Evolutionary conservation across 441 rosid species (phyloP).

Genomic region (Populus hybrid): DNA sequence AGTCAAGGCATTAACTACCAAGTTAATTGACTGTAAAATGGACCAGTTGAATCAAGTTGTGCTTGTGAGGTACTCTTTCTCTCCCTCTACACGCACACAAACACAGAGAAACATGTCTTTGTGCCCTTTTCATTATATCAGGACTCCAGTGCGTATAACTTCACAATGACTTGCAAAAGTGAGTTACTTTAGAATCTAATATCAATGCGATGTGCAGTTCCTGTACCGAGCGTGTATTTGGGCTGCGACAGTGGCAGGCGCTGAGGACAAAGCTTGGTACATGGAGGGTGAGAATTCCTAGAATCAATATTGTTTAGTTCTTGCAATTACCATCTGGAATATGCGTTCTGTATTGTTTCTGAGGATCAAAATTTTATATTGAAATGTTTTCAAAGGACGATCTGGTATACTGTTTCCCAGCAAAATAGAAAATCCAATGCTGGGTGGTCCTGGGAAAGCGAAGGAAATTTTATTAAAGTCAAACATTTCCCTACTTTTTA

Average conservation of each 20-base stretch:
- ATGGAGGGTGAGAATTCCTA: slow-evolving; percentile 67
- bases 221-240: slow-evolving; percentile 73
- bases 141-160: neutral
- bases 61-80: slow-evolving; percentile 56
- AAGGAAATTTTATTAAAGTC: neutral
- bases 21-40: slow-evolving; percentile 80
- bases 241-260: slow-evolving; percentile 67
- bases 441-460: neutral
- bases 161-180: neutral
- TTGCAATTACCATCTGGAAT: neutral
- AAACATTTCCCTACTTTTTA: neutral
- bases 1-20: slow-evolving; percentile 82
- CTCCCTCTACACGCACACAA: neutral
- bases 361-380: neutral
- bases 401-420: neutral
- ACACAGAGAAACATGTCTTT: neutral
- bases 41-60: slow-evolving; percentile 93
- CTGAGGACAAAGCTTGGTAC: slow-evolving; percentile 71
- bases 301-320: neutral
- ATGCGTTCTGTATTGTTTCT: neutral
- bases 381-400: neutral
- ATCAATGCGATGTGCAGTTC: slow-evolving; percentile 45
- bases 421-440: neutral
- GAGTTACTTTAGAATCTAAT: slow-evolving; percentile 5
- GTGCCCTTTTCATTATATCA: neutral